phyloP scores from a whole-genome alignment of 2,329 filamentous ascomycete species.

The Aspergillus ibericus region DNA sequence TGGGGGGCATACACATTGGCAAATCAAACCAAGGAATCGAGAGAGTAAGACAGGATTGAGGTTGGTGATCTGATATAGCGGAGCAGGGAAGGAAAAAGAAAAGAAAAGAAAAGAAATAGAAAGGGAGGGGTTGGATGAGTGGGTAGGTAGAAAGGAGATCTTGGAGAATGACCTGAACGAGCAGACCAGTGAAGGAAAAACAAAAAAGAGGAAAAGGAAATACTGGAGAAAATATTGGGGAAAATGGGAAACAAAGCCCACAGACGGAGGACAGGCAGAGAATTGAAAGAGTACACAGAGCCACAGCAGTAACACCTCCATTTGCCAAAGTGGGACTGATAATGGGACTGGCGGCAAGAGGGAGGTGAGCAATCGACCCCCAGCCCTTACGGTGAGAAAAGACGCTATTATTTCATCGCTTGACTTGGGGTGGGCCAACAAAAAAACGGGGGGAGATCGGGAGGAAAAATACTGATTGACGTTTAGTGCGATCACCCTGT shows the following conservation, averaged over 20 bases:
- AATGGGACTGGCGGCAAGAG: constrained; percentile 7
- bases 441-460: constrained; percentile 20
- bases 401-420: constrained; percentile 17
- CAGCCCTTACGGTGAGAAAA: constrained; percentile 16
- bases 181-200: neutral
- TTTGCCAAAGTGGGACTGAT: constrained; percentile 16
- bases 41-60: constrained; percentile 4
- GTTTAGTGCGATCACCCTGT: constrained; percentile 15
- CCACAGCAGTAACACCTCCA: neutral
- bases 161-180: neutral
- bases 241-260: neutral
- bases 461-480: constrained; percentile 19
- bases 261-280: neutral
- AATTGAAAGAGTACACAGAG: neutral
- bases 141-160: neutral
- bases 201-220: neutral
- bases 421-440: constrained; percentile 16
- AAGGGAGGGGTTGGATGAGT: neutral
- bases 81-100: neutral
- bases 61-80: constrained; percentile 13
- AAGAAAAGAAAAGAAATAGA: neutral
- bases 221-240: neutral
- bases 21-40: neutral
- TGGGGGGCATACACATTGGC: neutral
- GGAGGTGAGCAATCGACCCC: constrained; percentile 22